phyloP scores from a whole-genome alignment of 2,329 filamentous ascomycete genomes.

The Onygena corvina region DNA sequence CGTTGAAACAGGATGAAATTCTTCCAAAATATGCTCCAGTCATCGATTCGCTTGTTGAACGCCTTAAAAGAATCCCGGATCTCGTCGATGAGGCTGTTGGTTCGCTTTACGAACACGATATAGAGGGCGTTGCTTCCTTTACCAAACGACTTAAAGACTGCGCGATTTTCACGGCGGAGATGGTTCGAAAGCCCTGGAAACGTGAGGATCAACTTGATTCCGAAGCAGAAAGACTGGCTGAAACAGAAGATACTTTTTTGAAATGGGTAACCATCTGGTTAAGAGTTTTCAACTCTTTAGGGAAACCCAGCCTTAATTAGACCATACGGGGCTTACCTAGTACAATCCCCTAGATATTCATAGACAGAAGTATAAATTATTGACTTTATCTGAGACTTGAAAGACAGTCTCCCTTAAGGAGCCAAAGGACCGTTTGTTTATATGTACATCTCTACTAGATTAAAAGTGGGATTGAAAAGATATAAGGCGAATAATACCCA shows the following conservation, averaged over 20 bases:
- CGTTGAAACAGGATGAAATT: slow-evolving; percentile 16
- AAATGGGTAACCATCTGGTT: slow-evolving; percentile 56
- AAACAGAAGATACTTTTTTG: slow-evolving; percentile 61
- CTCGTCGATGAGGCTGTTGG: slow-evolving; percentile 37
- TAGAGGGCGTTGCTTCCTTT: slow-evolving; percentile 25
- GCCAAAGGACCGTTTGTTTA: neutral
- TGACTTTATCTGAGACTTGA: too few species aligned
- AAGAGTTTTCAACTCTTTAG: slow-evolving; percentile 34
- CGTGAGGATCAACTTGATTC: slow-evolving; percentile 45
- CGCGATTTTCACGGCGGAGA: slow-evolving; percentile 56
- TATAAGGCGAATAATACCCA: neutral
- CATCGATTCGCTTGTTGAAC: slow-evolving; percentile 27
- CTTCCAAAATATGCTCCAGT: slow-evolving; percentile 17
- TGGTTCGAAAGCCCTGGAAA: slow-evolving; percentile 62
- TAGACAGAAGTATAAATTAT: too few species aligned
- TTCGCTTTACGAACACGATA: slow-evolving; percentile 33
- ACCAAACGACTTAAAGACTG: slow-evolving; percentile 24
- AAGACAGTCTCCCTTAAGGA: neutral
- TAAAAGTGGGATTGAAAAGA: neutral
- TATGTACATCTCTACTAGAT: neutral
- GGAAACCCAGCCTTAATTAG: slow-evolving; percentile 20
- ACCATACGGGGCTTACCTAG: too few species aligned
- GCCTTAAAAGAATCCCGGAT: slow-evolving; percentile 29
- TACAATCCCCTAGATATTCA: too few species aligned
- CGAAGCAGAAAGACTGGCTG: slow-evolving; percentile 43